Base-by-base conservation (phyloP, 2,329 filamentous ascomycete genomes). In the Rhexocercosporidium sp. region DNA sequence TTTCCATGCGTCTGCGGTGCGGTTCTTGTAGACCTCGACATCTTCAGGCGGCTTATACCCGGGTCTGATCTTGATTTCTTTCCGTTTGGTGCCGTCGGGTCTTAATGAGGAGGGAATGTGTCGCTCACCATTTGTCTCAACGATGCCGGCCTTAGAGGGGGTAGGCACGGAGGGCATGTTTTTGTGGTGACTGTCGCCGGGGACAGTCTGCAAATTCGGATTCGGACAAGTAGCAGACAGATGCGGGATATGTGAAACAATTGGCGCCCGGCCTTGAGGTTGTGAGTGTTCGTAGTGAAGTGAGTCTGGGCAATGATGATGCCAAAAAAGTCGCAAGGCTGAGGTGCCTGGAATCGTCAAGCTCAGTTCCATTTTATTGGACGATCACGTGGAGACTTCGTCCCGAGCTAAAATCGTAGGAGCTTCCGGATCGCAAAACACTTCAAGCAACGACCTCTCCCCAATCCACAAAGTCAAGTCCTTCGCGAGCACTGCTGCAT, bases 31-130 rank as follows among this genome's bases (percentile, higher is more conserved):
- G 54, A 97, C 85, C 77, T 97, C 94, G 70, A 98, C 91, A 80
- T 99, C 96, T 81, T 99, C 96, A 0, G 94, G 93, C 1, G 96
- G 96, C 39, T 90, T 90, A 81, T 97, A 99, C 63, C 96, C 96
- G 0, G 96, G 95, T 34, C 93, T 89, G 69, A 99, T 93, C 76
- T 93, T 93, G 77, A 98, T 98, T 76, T 97, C 95, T 77, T 92
- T 96, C 65, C 96, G 89, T n/a, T 92, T 92, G 60, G 91, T 93
- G 66, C 96, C 96, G 77, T 99, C 96, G 27, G 96, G 82, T 64
- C 96, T 91, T 51, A 88, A 83, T 0, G 95, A 98, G 51, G 94
- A 88, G 29, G 96, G 96, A 66, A 99, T 98, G 74, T 94, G 90
- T 53, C 94, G 92, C 77, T 94, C 88, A 77, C 96, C 96, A 70